phyloP scores from a whole-genome alignment of 192 early-diverging fungal species.

The Coemansia sp. region DNA sequence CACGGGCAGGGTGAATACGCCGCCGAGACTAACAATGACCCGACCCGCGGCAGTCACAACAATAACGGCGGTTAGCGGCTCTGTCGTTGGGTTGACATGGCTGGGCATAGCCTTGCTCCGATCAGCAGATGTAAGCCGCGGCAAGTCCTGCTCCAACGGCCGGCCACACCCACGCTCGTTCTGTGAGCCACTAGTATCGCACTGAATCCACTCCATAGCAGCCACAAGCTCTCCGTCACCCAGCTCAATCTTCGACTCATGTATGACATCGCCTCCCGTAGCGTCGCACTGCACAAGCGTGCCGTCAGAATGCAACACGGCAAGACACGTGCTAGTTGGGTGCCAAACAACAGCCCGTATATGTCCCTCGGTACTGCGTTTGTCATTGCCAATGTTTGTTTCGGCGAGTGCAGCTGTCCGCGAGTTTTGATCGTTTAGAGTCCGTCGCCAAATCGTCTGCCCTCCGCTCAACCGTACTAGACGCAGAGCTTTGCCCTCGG shows the following conservation, averaged over 20 bases:
- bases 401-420: background rate
- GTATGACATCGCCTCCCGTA: constrained; percentile 37
- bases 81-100: constrained; percentile 23
- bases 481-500: constrained; percentile 38
- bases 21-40: constrained; percentile 37
- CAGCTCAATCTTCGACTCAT: constrained; percentile 30
- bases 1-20: constrained; percentile 45
- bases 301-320: constrained; percentile 39
- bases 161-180: background rate
- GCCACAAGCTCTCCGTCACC: constrained; percentile 13
- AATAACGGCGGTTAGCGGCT: constrained; percentile 30
- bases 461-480: constrained; percentile 50
- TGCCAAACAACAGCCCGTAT: constrained; percentile 41
- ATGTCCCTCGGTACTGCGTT: constrained; percentile 3
- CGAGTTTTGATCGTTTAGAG: constrained; percentile 18
- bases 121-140: constrained; percentile 26
- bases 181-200: background rate
- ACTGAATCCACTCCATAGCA: constrained; percentile 39
- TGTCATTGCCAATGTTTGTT: background rate
- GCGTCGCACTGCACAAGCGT: constrained; percentile 44
- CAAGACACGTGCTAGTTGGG: constrained; percentile 25
- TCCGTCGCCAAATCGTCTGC: constrained; percentile 45
- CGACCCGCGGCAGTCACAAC: constrained; percentile 18
- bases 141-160: constrained; percentile 31
- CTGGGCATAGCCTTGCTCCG: constrained; percentile 31